A percentile compares a stretch with the other conserved stretches of the same genome.
Evolutionary conservation across 257 asterid genomes (phyloP).

Genomic region (Solanum infundibuliforme): DNA sequence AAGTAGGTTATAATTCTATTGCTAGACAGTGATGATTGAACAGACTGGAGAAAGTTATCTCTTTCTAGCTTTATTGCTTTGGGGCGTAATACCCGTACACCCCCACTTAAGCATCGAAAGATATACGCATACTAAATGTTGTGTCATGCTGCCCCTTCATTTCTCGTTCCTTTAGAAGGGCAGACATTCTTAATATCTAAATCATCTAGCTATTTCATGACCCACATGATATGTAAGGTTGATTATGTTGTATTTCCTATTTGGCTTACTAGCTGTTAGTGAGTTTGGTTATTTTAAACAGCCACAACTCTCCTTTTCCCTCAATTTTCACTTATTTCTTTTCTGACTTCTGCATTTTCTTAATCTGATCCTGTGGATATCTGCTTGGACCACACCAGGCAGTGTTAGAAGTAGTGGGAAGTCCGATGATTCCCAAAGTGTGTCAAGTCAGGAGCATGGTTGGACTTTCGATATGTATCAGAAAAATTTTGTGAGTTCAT

Average conservation of each 20-base stretch:
- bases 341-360: background rate
- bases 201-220: background rate
- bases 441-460: conserved; percentile 10
- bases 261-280: background rate
- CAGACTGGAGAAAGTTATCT: background rate
- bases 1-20: background rate
- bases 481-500: conserved; percentile 6
- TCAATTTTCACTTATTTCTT: background rate
- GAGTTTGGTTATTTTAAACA: background rate
- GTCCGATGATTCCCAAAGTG: conserved; percentile 9
- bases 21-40: background rate
- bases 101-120: background rate
- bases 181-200: background rate
- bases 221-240: background rate
- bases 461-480: conserved; percentile 2
- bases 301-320: background rate
- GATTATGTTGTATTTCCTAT: background rate
- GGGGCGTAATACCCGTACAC: background rate
- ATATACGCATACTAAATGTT: background rate
- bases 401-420: background rate
- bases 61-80: background rate
- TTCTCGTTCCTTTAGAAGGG: background rate
- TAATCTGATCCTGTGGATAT: background rate
- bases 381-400: conserved; percentile 2
- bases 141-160: background rate